Conservation (phyloP, 495 filamentous ascomycete genomes). For the Trichocladium uniseriatum region DNA sequence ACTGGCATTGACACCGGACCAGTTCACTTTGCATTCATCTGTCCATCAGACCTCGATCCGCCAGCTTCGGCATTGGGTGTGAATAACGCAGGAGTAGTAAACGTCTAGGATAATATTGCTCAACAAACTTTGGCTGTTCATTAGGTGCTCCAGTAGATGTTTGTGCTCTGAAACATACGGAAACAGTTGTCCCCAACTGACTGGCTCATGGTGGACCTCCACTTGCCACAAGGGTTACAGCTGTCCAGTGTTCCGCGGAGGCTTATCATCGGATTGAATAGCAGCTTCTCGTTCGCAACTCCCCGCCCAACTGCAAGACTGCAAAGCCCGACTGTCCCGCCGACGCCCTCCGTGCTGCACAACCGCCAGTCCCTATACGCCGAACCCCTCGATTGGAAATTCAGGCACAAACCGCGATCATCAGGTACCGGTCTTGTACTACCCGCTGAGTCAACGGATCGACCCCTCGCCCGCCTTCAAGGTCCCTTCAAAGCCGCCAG, state of each 20-base stretch:
- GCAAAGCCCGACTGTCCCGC: neutral
- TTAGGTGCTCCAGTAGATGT: too few species aligned
- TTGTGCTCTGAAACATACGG: slow-evolving; percentile 3
- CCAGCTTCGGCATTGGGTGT: too few species aligned
- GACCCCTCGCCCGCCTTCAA: neutral
- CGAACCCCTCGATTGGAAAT: neutral
- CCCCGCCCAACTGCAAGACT: neutral
- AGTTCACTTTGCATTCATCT: too few species aligned
- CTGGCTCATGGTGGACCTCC: slow-evolving; percentile 5
- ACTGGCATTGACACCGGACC: neutral
- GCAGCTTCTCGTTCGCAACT: neutral
- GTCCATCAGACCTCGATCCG: too few species aligned
- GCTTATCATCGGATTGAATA: neutral
- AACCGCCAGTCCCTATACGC: too few species aligned
- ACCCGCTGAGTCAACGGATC: slow-evolving; percentile 5
- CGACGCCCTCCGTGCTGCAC: too few species aligned
- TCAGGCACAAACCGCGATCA: slow-evolving; percentile 2
- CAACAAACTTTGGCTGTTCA: too few species aligned
- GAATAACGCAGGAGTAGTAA: too few species aligned
- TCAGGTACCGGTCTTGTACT: slow-evolving; percentile 2
- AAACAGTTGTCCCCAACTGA: slow-evolving; percentile 2
- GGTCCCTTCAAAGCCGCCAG: neutral
- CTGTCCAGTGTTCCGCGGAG: neutral
- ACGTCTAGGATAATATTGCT: too few species aligned
- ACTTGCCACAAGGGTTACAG: neutral